These are phyloP conservation scores for Xylariales sp. DNA, from an alignment of 2,329 filamentous ascomycete species.

Conservation along the genomic window DNA sequence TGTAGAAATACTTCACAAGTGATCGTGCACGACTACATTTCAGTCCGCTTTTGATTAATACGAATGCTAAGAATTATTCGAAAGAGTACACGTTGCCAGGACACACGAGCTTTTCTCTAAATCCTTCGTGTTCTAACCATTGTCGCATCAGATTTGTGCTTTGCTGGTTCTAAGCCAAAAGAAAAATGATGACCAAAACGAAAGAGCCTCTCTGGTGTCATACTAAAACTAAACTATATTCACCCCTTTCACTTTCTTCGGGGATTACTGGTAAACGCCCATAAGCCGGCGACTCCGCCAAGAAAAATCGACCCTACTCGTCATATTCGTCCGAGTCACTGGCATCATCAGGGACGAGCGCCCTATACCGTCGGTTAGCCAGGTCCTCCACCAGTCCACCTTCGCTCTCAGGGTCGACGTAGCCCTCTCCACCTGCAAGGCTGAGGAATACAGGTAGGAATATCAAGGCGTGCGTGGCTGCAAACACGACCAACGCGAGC, in stretches of 20 bases:
- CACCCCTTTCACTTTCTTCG: background rate
- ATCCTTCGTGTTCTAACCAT: too few relatives aligned
- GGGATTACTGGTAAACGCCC: background rate
- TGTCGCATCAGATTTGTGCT: too few relatives aligned
- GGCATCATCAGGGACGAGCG: constrained; percentile 68
- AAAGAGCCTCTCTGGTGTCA: too few relatives aligned
- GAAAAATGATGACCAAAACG: too few relatives aligned
- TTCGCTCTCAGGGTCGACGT: constrained; percentile 81
- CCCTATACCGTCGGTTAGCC: constrained; percentile 71
- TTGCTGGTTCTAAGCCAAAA: too few relatives aligned
- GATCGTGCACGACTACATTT: too few relatives aligned
- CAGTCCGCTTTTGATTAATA: too few relatives aligned
- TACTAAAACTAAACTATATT: too few relatives aligned
- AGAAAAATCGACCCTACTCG: constrained; percentile 2
- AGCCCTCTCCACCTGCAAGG: constrained; percentile 80
- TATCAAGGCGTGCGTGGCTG: constrained; percentile 80
- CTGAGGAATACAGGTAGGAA: constrained; percentile 89
- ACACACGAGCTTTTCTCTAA: too few relatives aligned
- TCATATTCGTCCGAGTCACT: constrained; percentile 44
- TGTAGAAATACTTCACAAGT: too few relatives aligned
- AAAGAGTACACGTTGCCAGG: too few relatives aligned
- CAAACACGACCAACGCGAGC: constrained; percentile 86
- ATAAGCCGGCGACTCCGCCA: background rate
- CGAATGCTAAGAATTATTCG: too few relatives aligned
- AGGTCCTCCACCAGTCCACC: constrained; percentile 89